Conservation (phyloP, 768 basidiomycete species). For the Pisolithus sp. region DNA sequence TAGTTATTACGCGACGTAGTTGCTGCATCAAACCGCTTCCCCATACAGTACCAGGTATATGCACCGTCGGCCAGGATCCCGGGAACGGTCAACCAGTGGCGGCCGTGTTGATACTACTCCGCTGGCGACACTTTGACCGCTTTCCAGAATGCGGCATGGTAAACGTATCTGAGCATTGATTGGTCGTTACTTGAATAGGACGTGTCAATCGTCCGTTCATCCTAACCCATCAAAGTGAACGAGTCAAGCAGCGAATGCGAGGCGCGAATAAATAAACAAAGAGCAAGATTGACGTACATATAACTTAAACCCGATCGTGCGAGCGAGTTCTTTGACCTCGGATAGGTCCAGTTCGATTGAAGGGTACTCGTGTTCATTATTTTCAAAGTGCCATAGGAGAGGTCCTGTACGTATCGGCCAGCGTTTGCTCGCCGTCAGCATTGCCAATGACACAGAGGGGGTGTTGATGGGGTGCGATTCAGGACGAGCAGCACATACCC, state of each 20-base stretch:
- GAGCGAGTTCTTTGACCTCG: conserved; percentile 74
- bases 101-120: not conserved
- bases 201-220: conserved; percentile 73
- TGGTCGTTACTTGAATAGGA: conserved; percentile 81
- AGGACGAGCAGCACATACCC: conserved; percentile 32
- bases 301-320: conserved; percentile 74
- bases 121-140: conserved; percentile 39
- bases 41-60: too few relatives aligned
- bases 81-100: not conserved
- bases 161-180: conserved; percentile 80
- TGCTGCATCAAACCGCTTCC: too few relatives aligned
- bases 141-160: conserved; percentile 81
- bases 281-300: conserved; percentile 42
- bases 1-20: too few relatives aligned
- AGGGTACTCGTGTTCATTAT: conserved; percentile 71
- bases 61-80: too few relatives aligned
- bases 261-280: not conserved
- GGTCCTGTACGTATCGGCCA: conserved; percentile 48
- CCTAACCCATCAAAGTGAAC: conserved; percentile 38
- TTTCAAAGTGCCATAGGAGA: conserved; percentile 95
- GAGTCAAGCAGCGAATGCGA: not conserved
- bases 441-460: too few relatives aligned
- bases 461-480: too few relatives aligned
- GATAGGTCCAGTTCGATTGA: conserved; percentile 88
- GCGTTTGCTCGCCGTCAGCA: too few relatives aligned